Evolutionary conservation across 2,329 filamentous ascomycete species (phyloP).

Genomic region (Verticillium tricorpus): DNA sequence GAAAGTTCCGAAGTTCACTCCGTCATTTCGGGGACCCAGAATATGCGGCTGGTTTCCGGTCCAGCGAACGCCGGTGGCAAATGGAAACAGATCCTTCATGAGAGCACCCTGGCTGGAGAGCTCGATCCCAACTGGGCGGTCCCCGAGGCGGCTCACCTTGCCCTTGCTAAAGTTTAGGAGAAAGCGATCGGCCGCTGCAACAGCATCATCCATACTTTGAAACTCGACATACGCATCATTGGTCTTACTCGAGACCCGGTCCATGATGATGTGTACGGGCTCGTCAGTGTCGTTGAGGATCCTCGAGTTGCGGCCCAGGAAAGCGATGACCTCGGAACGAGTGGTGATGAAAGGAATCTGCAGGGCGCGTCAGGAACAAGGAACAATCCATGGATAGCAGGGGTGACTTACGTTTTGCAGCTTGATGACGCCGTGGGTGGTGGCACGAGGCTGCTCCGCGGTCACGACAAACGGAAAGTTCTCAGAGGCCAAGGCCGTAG

Average conservation of each 20-base stretch:
- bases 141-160: slow-evolving; percentile 47
- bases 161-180: slow-evolving; percentile 31
- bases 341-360: slow-evolving; percentile 54
- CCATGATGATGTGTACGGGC: slow-evolving; percentile 61
- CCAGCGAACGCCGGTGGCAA: slow-evolving; percentile 53
- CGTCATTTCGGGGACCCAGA: slow-evolving; percentile 23
- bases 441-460: slow-evolving; percentile 21
- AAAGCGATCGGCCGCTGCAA: slow-evolving; percentile 46
- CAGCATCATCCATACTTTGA: slow-evolving; percentile 45
- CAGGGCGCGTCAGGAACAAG: background rate
- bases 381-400: background rate
- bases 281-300: slow-evolving; percentile 50
- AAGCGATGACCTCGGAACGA: slow-evolving; percentile 51
- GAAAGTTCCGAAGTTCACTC: slow-evolving; percentile 47
- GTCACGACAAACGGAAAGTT: slow-evolving; percentile 45
- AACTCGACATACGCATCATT: slow-evolving; percentile 60
- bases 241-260: slow-evolving; percentile 57
- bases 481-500: slow-evolving; percentile 27
- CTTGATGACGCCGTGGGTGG: slow-evolving; percentile 40
- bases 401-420: slow-evolving; percentile 42
- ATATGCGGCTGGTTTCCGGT: slow-evolving; percentile 38
- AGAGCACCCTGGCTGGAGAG: slow-evolving; percentile 51
- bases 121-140: slow-evolving; percentile 52
- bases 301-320: slow-evolving; percentile 53
- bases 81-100: slow-evolving; percentile 60